Evolutionary conservation across 371 early-diverging fungal species (phyloP).

Genomic region (Mortierella sp.): DNA sequence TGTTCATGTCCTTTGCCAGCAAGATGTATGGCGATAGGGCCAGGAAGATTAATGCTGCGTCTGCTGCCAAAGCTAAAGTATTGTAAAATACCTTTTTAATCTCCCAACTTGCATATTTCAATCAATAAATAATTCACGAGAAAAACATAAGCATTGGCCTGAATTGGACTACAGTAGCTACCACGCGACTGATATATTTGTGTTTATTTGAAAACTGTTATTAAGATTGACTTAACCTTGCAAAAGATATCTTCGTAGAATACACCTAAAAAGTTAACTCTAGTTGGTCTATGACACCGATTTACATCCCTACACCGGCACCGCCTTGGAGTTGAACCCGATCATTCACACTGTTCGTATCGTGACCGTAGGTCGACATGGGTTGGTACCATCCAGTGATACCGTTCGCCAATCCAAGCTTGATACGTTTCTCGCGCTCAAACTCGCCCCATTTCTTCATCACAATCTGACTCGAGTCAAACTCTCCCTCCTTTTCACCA

Average conservation of each 20-base stretch:
- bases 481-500: conserved; percentile 64
- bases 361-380: conserved; percentile 21
- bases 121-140: conserved; percentile 4
- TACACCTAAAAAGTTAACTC: too few species aligned
- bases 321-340: not conserved
- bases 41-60: conserved; percentile 30
- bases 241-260: too few species aligned
- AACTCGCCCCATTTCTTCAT: conserved; percentile 67
- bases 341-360: not conserved
- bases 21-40: conserved; percentile 67
- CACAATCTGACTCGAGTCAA: conserved; percentile 71
- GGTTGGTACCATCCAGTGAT: conserved; percentile 55
- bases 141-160: too few species aligned
- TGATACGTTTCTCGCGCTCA: conserved; percentile 59
- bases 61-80: conserved; percentile 16
- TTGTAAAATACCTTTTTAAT: conserved; percentile 8
- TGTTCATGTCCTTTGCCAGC: conserved; percentile 83
- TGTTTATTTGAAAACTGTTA: too few species aligned
- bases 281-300: not conserved
- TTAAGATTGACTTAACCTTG: too few species aligned
- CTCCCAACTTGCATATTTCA: not conserved
- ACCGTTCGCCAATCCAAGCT: conserved; percentile 43
- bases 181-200: too few species aligned
- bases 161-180: too few species aligned
- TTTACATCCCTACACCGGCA: conserved; percentile 16